Conservation (phyloP, 192 early-diverging fungal species). For the Mortierella antarctica region DNA sequence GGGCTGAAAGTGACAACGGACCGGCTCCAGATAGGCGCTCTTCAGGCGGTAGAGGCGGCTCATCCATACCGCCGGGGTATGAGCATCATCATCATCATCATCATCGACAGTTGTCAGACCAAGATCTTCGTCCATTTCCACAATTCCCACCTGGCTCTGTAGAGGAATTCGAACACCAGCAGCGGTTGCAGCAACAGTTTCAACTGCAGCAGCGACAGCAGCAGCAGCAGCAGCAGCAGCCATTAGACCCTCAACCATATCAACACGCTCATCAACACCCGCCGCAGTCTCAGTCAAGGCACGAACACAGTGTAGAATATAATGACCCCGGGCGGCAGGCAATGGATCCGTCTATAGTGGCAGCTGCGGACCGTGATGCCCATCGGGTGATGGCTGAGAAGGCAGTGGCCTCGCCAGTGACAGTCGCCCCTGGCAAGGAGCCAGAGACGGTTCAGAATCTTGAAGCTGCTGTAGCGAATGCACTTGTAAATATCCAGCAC, state of each 20-base stretch:
- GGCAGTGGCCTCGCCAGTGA: not conserved
- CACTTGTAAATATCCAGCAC: slow-evolving; percentile 39
- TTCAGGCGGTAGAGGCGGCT: not conserved
- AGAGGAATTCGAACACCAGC: slow-evolving; percentile 18
- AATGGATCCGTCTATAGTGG: not conserved
- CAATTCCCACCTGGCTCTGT: slow-evolving; percentile 5
- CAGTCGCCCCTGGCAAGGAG: slow-evolving; percentile 6
- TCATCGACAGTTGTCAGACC: not conserved
- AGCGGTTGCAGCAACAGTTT: slow-evolving; percentile 9
- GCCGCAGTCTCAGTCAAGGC: not conserved
- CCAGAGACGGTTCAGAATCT: slow-evolving; percentile 20
- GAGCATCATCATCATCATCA: slow-evolving; percentile 1
- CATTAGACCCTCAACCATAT: not conserved
- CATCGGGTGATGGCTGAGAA: not conserved
- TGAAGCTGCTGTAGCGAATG: slow-evolving; percentile 32
- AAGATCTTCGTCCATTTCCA: not conserved
- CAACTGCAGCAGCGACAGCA: slow-evolving; percentile 10
- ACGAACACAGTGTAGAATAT: not conserved
- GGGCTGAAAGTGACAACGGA: not conserved
- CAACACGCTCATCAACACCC: not conserved
- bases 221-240: slow-evolving; percentile 13
- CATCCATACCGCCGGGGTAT: not conserved
- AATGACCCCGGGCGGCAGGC: not conserved
- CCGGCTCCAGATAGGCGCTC: not conserved
- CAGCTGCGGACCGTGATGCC: not conserved